A percentile compares a stretch with the other conserved stretches of the same genome.
phyloP scores from a whole-genome alignment of 352 stramenopile species.

The Hyaloperonospora arabidopsidis region DNA sequence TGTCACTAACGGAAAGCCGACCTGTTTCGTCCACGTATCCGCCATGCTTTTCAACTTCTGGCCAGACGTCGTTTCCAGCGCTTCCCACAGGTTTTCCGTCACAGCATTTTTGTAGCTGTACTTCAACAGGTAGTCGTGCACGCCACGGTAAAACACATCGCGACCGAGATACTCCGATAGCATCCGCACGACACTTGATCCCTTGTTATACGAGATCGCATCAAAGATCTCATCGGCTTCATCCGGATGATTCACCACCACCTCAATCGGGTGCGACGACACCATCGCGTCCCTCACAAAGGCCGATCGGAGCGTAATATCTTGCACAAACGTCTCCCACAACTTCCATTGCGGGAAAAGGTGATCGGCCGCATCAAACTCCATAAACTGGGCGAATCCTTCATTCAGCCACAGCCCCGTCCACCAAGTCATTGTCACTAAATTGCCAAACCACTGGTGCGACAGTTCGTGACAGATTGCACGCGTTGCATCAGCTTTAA shows the following conservation, averaged over 20 bases:
- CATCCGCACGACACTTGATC: conserved; percentile 72
- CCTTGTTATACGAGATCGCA: conserved; percentile 95
- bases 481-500: conserved; percentile 80
- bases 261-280: conserved; percentile 90
- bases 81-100: conserved; percentile 93
- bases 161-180: conserved; percentile 68
- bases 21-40: conserved; percentile 90
- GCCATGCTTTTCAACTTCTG: conserved; percentile 90
- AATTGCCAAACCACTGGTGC: conserved; percentile 96
- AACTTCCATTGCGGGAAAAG: conserved; percentile 94
- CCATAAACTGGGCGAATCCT: conserved; percentile 95
- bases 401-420: conserved; percentile 97
- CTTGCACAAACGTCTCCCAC: conserved; percentile 93
- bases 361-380: conserved; percentile 89
- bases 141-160: conserved; percentile 73
- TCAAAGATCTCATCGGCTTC: conserved; percentile 99
- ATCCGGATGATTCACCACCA: conserved; percentile 89
- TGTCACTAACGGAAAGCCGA: conserved; percentile 89
- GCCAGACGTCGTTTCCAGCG: conserved; percentile 86
- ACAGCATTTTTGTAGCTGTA: conserved; percentile 92
- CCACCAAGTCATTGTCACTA: conserved; percentile 98
- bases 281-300: conserved; percentile 91
- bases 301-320: conserved; percentile 68
- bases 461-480: conserved; percentile 97
- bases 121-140: conserved; percentile 90